Conservation (phyloP, 495 filamentous ascomycete species). For the Aspergillus homomorphus region DNA sequence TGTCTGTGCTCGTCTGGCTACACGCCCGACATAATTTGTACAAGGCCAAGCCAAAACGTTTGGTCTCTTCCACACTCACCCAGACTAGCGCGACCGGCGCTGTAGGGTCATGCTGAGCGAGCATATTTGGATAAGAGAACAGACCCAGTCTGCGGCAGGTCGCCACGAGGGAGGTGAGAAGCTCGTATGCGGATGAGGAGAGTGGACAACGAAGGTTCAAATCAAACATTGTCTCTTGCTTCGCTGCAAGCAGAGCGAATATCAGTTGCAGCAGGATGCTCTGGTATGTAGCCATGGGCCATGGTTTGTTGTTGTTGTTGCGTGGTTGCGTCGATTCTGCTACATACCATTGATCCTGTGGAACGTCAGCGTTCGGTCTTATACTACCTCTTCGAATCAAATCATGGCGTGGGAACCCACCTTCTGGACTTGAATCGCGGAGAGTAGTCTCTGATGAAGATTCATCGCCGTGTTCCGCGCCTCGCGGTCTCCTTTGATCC, state of each 20-base stretch:
- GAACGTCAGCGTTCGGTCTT: neutral
- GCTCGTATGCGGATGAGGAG: slow-evolving; percentile 7
- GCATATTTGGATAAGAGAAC: slow-evolving; percentile 25
- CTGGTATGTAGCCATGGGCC: slow-evolving; percentile 25
- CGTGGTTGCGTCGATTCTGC: neutral
- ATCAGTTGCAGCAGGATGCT: slow-evolving; percentile 22
- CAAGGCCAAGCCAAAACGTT: slow-evolving; percentile 22
- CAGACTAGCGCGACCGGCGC: slow-evolving; percentile 17
- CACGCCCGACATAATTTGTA: slow-evolving; percentile 19
- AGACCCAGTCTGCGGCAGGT: slow-evolving; percentile 18
- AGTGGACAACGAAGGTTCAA: slow-evolving; percentile 11
- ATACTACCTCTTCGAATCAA: neutral
- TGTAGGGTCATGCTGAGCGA: slow-evolving; percentile 10
- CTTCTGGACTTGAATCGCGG: slow-evolving; percentile 20
- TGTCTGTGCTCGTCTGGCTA: neutral
- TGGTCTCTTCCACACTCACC: slow-evolving; percentile 23
- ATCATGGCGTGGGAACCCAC: slow-evolving; percentile 5
- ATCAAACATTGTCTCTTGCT: slow-evolving; percentile 7
- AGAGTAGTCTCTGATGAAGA: slow-evolving; percentile 15
- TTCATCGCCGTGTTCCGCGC: slow-evolving; percentile 13
- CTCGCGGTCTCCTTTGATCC: slow-evolving; percentile 12
- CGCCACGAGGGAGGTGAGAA: slow-evolving; percentile 15
- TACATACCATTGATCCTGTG: slow-evolving; percentile 16
- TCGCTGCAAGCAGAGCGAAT: slow-evolving; percentile 15
- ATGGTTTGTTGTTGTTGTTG: neutral